Conservation (phyloP, 306 rosid species). For the Begonia loranthoides region DNA sequence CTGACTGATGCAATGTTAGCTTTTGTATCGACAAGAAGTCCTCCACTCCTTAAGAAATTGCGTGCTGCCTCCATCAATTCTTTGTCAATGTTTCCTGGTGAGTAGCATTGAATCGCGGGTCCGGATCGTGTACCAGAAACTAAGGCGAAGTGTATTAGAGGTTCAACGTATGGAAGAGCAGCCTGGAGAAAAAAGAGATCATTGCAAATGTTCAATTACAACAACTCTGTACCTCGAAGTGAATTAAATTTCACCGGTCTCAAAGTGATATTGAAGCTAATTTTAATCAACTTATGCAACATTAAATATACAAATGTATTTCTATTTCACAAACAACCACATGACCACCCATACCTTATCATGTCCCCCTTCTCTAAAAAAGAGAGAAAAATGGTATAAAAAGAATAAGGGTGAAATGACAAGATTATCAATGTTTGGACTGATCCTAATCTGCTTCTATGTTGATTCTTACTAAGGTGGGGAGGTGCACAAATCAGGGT, state of each 20-base stretch:
- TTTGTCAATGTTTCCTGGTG: slow-evolving; percentile 58
- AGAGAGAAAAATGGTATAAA: no score
- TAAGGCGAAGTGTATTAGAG: slow-evolving; percentile 75
- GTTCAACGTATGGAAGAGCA: slow-evolving; percentile 80
- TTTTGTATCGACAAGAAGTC: slow-evolving; percentile 37
- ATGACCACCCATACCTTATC: neutral
- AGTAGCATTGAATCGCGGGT: slow-evolving; percentile 67
- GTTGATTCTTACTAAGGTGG: no score
- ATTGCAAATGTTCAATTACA: no score
- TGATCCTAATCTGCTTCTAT: no score
- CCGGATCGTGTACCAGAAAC: slow-evolving; percentile 71
- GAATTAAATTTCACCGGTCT: no score
- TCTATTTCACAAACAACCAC: neutral
- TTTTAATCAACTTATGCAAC: no score
- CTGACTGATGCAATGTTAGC: slow-evolving; percentile 37
- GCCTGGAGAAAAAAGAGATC: slow-evolving; percentile 22
- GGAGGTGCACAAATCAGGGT: no score
- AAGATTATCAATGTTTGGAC: no score
- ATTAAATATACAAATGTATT: neutral
- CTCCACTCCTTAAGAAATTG: slow-evolving; percentile 55
- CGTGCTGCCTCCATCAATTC: slow-evolving; percentile 66
- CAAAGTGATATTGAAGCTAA: no score
- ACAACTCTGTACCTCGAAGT: no score
- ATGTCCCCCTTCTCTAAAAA: no score
- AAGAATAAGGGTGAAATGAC: no score